Base-by-base conservation (phyloP, 179 eudicot genomes). In the Corrigiola litoralis region DNA sequence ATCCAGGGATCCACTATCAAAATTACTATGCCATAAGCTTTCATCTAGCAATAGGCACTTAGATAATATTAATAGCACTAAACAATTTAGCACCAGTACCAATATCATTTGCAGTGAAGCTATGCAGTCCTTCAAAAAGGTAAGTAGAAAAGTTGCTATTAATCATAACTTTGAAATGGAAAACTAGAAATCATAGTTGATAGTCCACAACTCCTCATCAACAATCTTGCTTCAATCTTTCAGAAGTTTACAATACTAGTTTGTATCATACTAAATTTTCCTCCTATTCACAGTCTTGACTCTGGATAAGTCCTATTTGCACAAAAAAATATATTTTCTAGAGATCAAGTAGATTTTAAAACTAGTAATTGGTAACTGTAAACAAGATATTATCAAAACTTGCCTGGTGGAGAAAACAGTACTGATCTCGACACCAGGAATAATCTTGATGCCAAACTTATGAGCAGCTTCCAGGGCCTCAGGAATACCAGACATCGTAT, bases 341-440 rank as follows among this genome's bases (percentile, higher is more conserved):
- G 62, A 36, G 12, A 33, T 56, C 13, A 56, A 56, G 28, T 16
- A 56, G n/a, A 25, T 3, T 54, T 28, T 42, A 11, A n/a, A 51
- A 17, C 10, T 70, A n/a, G 11, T 28, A 33, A 37, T 33, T 17
- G 38, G 42, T 0, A 13, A n/a, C n/a, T n/a, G n/a, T 23, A 67
- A 61, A 53, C 16, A 8, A 56, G 1, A 48, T 51, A 34, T 10
- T 12, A 61, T n/a, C 72, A 62, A 53, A 24, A 44, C 57, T 72
- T 61, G 80, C 99, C 91, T 79, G 61, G 83, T 79, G 25, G 84
- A 71, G 71, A 85, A 90, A 70, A 87, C 75, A 36, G 97, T 82
- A 68, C 99, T 90, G 62, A 94, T 85, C 81, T 94, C 99, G 66
- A 94, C 99, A 53, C 97, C 99, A 9, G 99, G 99, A 47, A 94